Evolutionary conservation across 768 basidiomycete genomes (phyloP).

Genomic region (Pisolithus sp.): DNA sequence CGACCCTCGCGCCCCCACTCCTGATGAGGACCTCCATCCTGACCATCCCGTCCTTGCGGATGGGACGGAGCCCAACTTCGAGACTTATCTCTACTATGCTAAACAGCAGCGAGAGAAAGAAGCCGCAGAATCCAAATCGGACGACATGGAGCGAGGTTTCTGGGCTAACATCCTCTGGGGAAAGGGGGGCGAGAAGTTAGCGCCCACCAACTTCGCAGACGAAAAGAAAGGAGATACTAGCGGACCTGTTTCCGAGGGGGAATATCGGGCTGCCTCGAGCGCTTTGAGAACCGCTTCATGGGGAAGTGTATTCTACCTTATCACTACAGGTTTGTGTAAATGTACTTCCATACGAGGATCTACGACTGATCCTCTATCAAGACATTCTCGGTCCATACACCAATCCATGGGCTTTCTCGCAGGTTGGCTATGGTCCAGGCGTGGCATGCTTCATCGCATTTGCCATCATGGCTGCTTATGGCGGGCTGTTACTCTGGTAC

Average conservation of each 20-base stretch:
- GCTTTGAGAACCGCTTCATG: slow-evolving; percentile 46
- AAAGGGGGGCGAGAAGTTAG: slow-evolving; percentile 10
- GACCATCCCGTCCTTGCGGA: slow-evolving; percentile 18
- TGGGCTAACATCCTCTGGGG: not conserved
- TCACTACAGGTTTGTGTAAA: slow-evolving; percentile 36
- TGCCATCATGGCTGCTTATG: slow-evolving; percentile 43
- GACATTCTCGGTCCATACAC: slow-evolving; percentile 61
- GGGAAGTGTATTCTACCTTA: slow-evolving; percentile 48
- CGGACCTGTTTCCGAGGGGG: slow-evolving; percentile 24
- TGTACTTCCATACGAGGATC: not conserved
- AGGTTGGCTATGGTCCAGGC: slow-evolving; percentile 60
- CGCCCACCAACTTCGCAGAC: not conserved
- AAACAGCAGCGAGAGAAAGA: slow-evolving; percentile 26
- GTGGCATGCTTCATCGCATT: slow-evolving; percentile 19
- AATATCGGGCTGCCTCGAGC: slow-evolving; percentile 34
- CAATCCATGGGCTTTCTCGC: slow-evolving; percentile 50
- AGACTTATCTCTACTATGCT: slow-evolving; percentile 28
- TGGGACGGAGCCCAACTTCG: slow-evolving; percentile 21
- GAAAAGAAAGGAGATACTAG: not conserved
- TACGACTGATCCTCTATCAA: slow-evolving; percentile 4
- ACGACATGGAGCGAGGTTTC: not conserved
- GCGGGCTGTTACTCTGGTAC: slow-evolving; percentile 50
- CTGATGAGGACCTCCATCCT: slow-evolving; percentile 5
- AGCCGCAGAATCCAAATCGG: slow-evolving; percentile 7
- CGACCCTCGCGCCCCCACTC: slow-evolving; percentile 11